phyloP scores from a whole-genome alignment of 2,329 filamentous ascomycete species.

The Penicillium nordicum region DNA sequence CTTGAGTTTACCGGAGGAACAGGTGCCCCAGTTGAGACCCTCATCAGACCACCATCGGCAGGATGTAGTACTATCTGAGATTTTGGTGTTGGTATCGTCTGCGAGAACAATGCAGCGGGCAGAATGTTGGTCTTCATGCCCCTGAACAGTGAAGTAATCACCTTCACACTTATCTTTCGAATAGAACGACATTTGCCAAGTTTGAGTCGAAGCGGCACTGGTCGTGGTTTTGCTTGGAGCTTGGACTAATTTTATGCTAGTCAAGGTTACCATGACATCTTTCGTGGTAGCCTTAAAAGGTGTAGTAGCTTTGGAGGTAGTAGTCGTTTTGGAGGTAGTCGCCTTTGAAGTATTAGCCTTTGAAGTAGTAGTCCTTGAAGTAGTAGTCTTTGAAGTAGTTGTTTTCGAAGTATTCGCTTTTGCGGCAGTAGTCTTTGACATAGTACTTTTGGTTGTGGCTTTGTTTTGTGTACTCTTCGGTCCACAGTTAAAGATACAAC shows the following conservation, averaged over 20 bases:
- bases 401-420: background rate
- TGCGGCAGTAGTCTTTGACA: background rate
- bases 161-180: background rate
- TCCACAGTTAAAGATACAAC: conserved; percentile 1
- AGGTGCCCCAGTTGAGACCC: conserved; percentile 1
- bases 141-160: background rate
- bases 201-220: background rate
- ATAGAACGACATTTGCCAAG: background rate
- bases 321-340: background rate
- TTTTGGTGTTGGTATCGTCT: background rate
- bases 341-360: background rate
- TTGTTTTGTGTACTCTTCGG: background rate
- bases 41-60: conserved; percentile 4
- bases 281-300: background rate
- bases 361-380: background rate
- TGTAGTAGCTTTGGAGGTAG: background rate
- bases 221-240: background rate
- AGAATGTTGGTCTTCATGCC: background rate
- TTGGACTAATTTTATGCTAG: background rate
- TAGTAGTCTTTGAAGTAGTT: background rate
- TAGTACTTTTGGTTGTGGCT: background rate
- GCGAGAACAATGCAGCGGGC: background rate
- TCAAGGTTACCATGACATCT: background rate
- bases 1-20: background rate
- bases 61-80: background rate